Evolutionary conservation across 768 basidiomycete species (phyloP).

Genomic region (Boletus sp.): DNA sequence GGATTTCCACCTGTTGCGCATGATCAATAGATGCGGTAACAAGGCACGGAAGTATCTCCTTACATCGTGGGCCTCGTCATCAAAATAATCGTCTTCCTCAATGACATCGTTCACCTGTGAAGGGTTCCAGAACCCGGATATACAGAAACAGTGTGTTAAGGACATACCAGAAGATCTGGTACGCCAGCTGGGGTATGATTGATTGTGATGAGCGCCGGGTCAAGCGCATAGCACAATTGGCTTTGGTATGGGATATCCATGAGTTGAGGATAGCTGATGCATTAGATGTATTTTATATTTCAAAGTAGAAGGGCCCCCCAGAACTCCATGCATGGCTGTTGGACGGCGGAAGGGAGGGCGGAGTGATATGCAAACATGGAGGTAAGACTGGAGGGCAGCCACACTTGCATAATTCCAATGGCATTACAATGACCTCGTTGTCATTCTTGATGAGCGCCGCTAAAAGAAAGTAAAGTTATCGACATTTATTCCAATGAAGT

Average conservation of each 20-base stretch:
- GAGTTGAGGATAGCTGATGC: too few species aligned
- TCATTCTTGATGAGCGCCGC: not conserved
- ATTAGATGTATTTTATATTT: not conserved
- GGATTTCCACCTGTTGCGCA: not conserved
- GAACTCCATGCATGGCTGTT: not conserved
- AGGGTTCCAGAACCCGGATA: not conserved
- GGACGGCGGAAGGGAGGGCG: not conserved
- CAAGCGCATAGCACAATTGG: not conserved
- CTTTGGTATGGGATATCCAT: not conserved
- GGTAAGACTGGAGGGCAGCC: not conserved
- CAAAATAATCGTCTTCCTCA: not conserved
- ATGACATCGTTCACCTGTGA: not conserved
- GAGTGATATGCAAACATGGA: not conserved
- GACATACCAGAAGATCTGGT: not conserved
- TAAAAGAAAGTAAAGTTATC: not conserved
- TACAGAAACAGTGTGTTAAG: not conserved
- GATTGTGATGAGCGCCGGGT: not conserved
- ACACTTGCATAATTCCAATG: not conserved
- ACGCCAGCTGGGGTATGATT: accelerated
- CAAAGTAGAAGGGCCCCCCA: not conserved
- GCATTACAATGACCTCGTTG: not conserved
- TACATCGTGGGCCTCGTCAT: not conserved
- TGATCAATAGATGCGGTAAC: not conserved
- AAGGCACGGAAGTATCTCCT: not conserved
- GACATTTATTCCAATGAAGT: not conserved